phyloP scores from a whole-genome alignment of 441 rosid species.

The Breynia disticha region DNA sequence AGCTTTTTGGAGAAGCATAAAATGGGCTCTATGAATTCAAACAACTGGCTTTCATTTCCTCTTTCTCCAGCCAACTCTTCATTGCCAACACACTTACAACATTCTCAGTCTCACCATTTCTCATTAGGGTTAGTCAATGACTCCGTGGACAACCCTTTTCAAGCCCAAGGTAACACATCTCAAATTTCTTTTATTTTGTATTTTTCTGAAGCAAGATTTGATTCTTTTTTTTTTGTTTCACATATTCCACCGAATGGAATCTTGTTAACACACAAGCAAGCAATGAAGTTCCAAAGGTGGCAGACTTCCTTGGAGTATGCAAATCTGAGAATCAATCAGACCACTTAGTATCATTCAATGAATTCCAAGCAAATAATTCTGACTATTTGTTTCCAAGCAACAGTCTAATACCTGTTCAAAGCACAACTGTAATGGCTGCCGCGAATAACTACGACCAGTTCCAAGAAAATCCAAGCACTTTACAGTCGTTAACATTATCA shows the following conservation, averaged over 20 bases:
- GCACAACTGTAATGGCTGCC: slow-evolving; percentile 29
- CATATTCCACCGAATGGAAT: slow-evolving; percentile 52
- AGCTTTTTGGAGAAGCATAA: no score
- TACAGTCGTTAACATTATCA: slow-evolving; percentile 74
- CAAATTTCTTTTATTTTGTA: no score
- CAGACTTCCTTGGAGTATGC: slow-evolving; percentile 90
- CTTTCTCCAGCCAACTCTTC: slow-evolving; percentile 72
- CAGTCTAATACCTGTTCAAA: slow-evolving; percentile 36
- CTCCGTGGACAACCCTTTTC: slow-evolving; percentile 68
- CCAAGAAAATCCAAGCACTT: slow-evolving; percentile 54
- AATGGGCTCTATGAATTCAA: slow-evolving; percentile 65
- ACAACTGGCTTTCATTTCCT: slow-evolving; percentile 98
- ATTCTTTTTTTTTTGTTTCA: no score
- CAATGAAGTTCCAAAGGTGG: slow-evolving; percentile 76
- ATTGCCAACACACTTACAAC: slow-evolving; percentile 54
- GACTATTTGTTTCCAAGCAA: slow-evolving; percentile 46
- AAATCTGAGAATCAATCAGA: slow-evolving; percentile 65
- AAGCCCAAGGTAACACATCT: slow-evolving; percentile 54
- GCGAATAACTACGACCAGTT: slow-evolving; percentile 39
- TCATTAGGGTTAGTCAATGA: slow-evolving; percentile 75
- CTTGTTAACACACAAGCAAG: slow-evolving; percentile 51
- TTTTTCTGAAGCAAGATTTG: no score
- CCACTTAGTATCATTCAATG: slow-evolving; percentile 48
- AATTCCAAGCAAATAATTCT: slow-evolving; percentile 40
- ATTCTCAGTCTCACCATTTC: slow-evolving; percentile 65